phyloP scores from a whole-genome alignment of 495 filamentous ascomycete genomes.

The Cercophora samala region DNA sequence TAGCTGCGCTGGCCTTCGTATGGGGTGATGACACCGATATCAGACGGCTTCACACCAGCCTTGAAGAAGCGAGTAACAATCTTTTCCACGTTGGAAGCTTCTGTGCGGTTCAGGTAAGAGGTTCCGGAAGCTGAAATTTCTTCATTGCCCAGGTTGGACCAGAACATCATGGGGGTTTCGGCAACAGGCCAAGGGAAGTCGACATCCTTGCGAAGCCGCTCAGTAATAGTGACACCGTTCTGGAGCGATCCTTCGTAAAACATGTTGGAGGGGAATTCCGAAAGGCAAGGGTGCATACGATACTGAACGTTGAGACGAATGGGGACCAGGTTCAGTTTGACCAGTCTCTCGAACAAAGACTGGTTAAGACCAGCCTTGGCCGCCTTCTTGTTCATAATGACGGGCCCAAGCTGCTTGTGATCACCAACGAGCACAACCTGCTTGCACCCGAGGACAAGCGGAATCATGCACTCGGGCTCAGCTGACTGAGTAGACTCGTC shows the following conservation, averaged over 20 bases:
- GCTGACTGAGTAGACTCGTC: conserved; percentile 99
- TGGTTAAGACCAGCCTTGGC: conserved; percentile 97
- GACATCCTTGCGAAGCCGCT: conserved; percentile 85
- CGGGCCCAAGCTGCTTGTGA: conserved; percentile 95
- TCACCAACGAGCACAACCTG: conserved; percentile 97
- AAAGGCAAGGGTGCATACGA: conserved; percentile 98
- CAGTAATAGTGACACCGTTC: conserved; percentile 89
- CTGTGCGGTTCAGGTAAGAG: conserved; percentile 95
- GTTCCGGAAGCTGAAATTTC: conserved; percentile 98
- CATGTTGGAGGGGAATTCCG: conserved; percentile 98
- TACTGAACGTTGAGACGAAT: conserved; percentile 97
- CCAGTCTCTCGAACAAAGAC: conserved; percentile 93
- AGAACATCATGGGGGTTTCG: conserved; percentile 99
- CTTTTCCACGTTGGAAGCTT: conserved; percentile 96
- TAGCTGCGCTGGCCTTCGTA: conserved; percentile 99
- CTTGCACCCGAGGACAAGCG: conserved; percentile 94
- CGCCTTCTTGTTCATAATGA: conserved; percentile 99
- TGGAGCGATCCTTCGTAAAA: conserved; percentile 98
- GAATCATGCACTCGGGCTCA: conserved; percentile 99
- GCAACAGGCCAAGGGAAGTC: conserved; percentile 97
- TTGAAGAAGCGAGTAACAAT: conserved; percentile 99
- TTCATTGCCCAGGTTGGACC: conserved; percentile 96
- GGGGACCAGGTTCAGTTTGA: conserved; percentile 86
- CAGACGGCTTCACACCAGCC: conserved; percentile 85
- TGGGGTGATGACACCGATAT: conserved; percentile 97